Conservation (phyloP, 2,329 filamentous ascomycete species). For the Pseudohalonectria lignicola region DNA sequence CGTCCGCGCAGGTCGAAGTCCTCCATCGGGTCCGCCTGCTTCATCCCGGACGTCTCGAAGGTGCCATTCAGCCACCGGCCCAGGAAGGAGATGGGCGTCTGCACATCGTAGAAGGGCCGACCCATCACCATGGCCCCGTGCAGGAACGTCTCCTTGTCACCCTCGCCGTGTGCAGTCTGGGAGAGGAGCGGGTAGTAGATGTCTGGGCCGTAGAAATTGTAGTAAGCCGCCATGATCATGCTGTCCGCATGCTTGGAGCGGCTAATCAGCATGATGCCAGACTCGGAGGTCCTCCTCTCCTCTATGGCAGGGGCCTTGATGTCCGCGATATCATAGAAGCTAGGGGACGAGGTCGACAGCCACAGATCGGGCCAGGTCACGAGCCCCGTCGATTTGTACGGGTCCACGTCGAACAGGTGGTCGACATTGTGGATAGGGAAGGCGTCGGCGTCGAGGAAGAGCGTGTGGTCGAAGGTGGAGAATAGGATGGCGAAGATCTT, state of each 20-base stretch:
- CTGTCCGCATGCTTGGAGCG: conserved; percentile 33
- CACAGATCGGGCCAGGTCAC: conserved; percentile 48
- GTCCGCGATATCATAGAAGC: conserved; percentile 31
- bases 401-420: conserved; percentile 35
- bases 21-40: conserved; percentile 18
- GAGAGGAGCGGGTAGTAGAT: conserved; percentile 37
- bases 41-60: conserved; percentile 15
- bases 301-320: conserved; percentile 17
- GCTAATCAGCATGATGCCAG: conserved; percentile 34
- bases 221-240: conserved; percentile 38
- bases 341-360: conserved; percentile 26
- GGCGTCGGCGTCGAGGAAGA: conserved; percentile 48
- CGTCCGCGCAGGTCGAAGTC: conserved; percentile 11
- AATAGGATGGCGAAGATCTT: conserved; percentile 46
- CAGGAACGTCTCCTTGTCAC: conserved; percentile 37
- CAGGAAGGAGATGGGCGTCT: conserved; percentile 17
- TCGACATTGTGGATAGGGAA: conserved; percentile 30
- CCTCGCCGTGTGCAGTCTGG: conserved; percentile 28
- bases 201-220: conserved; percentile 41
- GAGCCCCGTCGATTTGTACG: conserved; percentile 38
- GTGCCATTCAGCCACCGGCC: conserved; percentile 18
- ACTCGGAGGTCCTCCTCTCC: conserved; percentile 27
- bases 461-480: conserved; percentile 45
- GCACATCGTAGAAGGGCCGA: conserved; percentile 26
- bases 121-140: conserved; percentile 29